Evolutionary conservation across 768 basidiomycete species (phyloP).

Genomic region (Dioszegia aurantiaca): DNA sequence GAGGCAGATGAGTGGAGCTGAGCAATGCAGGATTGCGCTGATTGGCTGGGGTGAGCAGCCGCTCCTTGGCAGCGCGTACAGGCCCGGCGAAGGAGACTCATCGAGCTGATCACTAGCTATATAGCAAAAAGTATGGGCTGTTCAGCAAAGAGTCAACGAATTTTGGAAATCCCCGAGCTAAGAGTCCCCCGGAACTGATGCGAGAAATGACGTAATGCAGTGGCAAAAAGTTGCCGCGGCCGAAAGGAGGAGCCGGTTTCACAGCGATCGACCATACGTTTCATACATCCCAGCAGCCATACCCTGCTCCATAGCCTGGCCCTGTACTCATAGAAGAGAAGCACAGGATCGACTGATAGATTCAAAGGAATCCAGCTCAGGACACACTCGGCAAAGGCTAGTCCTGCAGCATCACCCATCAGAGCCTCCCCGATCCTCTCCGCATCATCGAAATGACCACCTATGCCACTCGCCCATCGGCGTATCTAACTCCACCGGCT

Average conservation of each 20-base stretch:
- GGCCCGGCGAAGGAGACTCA: slow-evolving; percentile 7
- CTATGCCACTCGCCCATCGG: background rate
- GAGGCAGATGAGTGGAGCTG: background rate
- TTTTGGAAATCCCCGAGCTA: background rate
- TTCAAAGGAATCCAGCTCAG: background rate
- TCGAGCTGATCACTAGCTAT: background rate
- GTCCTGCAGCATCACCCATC: background rate
- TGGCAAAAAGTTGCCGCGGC: slow-evolving; percentile 1
- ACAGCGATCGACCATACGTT: background rate
- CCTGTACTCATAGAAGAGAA: too few species aligned
- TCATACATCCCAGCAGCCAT: background rate
- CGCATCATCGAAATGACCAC: slow-evolving; percentile 2
- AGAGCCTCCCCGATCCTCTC: background rate
- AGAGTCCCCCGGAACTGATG: background rate
- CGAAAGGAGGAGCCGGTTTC: background rate
- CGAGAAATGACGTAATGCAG: background rate
- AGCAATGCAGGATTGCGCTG: background rate
- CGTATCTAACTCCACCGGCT: slow-evolving; percentile 5
- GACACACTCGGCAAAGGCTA: background rate
- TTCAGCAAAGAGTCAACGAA: background rate
- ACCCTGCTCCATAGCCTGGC: background rate
- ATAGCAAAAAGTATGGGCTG: too few species aligned
- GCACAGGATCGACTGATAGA: background rate
- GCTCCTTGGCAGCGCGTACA: background rate
- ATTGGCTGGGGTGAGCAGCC: background rate